phyloP scores from a whole-genome alignment of 2,329 filamentous ascomycete species.

The Aspergillus ochraceus region DNA sequence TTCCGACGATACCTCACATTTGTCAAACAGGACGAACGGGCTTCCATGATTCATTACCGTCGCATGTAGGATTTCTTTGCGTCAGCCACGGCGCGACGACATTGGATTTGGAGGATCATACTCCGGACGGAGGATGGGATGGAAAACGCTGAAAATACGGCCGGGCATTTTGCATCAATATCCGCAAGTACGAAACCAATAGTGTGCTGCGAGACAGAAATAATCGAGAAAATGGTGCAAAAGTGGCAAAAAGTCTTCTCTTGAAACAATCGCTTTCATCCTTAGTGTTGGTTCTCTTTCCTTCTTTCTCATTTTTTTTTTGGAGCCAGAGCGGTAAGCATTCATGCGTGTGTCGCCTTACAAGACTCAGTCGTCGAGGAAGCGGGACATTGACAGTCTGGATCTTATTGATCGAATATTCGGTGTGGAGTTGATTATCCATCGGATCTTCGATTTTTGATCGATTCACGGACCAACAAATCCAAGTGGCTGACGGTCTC shows the following conservation, averaged over 20 bases:
- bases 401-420: slow-evolving; percentile 17
- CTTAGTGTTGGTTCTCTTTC: background rate
- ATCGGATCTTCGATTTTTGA: slow-evolving; percentile 11
- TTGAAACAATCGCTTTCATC: background rate
- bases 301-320: background rate
- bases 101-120: background rate
- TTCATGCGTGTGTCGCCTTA: background rate
- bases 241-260: background rate
- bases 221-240: background rate
- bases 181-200: slow-evolving; percentile 10
- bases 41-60: background rate
- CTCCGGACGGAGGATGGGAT: background rate
- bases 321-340: background rate
- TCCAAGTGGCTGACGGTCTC: background rate
- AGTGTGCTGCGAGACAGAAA: slow-evolving; percentile 15
- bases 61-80: background rate
- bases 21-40: background rate
- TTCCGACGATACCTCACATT: background rate
- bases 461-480: slow-evolving; percentile 7
- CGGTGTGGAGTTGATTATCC: slow-evolving; percentile 16
- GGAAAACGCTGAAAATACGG: background rate
- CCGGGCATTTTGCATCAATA: slow-evolving; percentile 8
- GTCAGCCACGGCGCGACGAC: background rate
- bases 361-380: background rate
- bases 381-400: background rate